Evolutionary conservation across 305 asterid species (phyloP).

Genomic region (Petunia hybrid): DNA sequence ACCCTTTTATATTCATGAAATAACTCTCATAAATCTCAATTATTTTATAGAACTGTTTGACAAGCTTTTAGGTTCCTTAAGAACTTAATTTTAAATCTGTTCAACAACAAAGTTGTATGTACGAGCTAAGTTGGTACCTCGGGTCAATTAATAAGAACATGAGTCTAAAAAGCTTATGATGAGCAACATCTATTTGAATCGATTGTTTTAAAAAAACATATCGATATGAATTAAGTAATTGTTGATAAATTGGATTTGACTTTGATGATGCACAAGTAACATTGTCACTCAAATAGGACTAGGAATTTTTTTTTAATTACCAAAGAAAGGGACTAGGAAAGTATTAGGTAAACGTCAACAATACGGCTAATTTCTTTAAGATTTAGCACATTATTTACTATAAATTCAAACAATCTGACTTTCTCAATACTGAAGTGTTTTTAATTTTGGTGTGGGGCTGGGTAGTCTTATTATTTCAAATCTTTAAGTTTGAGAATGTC

Average conservation of each 20-base stretch:
- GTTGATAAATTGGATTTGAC: neutral
- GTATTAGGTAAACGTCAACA: slow-evolving; percentile 8
- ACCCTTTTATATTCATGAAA: neutral
- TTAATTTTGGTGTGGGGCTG: neutral
- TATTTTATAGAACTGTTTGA: neutral
- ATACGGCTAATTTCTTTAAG: neutral
- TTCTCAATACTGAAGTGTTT: neutral
- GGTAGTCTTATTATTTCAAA: neutral
- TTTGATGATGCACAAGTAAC: too few species aligned
- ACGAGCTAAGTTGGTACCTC: neutral
- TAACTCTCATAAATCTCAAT: neutral
- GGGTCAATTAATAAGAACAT: too few species aligned
- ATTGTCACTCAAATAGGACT: neutral
- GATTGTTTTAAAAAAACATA: neutral
- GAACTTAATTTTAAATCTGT: too few species aligned
- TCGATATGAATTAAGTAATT: too few species aligned
- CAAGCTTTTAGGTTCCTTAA: neutral
- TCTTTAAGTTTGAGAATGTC: neutral
- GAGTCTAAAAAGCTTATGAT: too few species aligned
- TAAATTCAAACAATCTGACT: neutral
- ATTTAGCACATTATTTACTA: too few species aligned
- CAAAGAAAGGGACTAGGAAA: neutral
- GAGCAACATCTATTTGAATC: too few species aligned
- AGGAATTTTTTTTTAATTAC: too few species aligned
- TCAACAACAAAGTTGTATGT: neutral